Evolutionary conservation across 2,329 filamentous ascomycete genomes (phyloP), one percentile per base, ranked within the genome.

Genomic region (Balansia obtecta): DNA sequence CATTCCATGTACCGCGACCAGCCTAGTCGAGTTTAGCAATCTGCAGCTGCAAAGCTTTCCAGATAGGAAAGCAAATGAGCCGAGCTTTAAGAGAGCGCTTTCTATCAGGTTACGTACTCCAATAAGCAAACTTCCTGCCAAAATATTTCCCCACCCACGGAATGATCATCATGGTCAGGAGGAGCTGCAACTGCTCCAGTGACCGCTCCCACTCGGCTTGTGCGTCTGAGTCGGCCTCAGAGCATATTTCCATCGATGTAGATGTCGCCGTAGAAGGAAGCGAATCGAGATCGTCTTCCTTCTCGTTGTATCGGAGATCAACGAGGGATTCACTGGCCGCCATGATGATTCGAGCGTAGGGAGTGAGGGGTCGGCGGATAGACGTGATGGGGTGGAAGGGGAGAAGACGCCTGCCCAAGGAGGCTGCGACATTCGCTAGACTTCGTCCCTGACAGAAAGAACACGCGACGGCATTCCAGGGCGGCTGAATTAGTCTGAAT

Each of bases 1-100:
- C 89, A 97, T 65, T 88, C 81, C 90, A 96, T 96, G 64, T 89
- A 94, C 61, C 85, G 83, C 20, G 83, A 85, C 90, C 91, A 96
- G 58, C 88, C 90, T 95, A 58, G 16, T 20, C 32, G 18, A 32
- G 6, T 20, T 49, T 45, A 49, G 13, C 13, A 9, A 37, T n/a
- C 20, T 38, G 11, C 37, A 41, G 37, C 16, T 38, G 13, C 27
- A 27, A 27, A 27, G 27, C 27, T 27, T 6, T 27, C 27, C 27
- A 27, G 7, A 27, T 27, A 27, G 8, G 20, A 11, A 34, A 8
- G 22, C 5, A 22, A 12, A n/a, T 9, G 4, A 9, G 6, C n/a
- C 30, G 37, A 33, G 10, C 9, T 8, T 7, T 30, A 27, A 34
- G 10, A n/a, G 9, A 3, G 11, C 11, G 18, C 20, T 30, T 33